Base-by-base conservation (phyloP, 331 rosid species). In the Malus hybrid region DNA sequence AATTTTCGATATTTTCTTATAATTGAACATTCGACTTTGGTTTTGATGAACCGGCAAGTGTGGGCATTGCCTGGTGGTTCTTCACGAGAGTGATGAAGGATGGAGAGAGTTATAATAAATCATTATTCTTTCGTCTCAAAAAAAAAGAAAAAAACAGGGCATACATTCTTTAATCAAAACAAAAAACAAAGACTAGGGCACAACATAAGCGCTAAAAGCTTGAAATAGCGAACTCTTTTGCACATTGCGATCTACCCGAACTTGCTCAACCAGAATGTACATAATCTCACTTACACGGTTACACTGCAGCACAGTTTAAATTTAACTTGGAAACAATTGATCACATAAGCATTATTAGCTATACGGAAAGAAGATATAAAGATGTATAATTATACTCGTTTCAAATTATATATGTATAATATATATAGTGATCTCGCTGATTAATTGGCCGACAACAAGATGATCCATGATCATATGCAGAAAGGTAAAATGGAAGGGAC, bases 401-500 rank as follows among this genome's bases (percentile, higher is more conserved):
- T 22, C 28, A 20, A 11, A 52, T 15, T 18, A 15, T 50, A 7
- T 15, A 8, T 36, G 7, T 34, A 34, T 34, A 34, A 33, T 6
- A 33, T 33, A 46, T 5, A 50, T 15, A 56, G 29, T 24, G 4
- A 61, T 61, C 3, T 48, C 5, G 55, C 19, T 56, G 69, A 59
- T 61, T 44, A 80, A 73, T 83, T 87, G 78, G 85, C 87, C 86
- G 84, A 91, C 87, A 80, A 74, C 31, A 36, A 67, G 64, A 76
- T 77, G 68, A 66, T 36, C 70, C 79, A 72, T 79, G 73, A 74
- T 69, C 57, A 73, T 74, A 29, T 32, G 82, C 67, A 79, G 80
- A 79, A 83, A 83, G 83, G 75, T 20, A 29, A 78, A 66, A 39
- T 12, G 48, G 76, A 79, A 66, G 71, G 68, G 79, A 71, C 81